phyloP scores from a whole-genome alignment of 352 stramenopile genomes.

The Phytophthora boehmeriae region DNA sequence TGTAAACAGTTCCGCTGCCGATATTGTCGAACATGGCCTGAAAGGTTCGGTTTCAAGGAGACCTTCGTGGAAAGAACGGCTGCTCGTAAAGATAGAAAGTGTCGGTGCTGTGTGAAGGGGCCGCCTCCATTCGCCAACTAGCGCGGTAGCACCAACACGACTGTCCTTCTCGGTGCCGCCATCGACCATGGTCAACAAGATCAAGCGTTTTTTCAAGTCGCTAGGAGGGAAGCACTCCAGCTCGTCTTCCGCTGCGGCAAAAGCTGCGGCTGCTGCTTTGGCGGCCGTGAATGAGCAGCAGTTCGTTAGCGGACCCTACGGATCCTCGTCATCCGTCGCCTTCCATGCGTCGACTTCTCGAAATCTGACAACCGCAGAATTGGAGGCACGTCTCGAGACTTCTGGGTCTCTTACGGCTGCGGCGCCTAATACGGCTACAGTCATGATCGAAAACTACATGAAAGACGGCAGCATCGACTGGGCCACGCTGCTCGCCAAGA shows the following conservation, averaged over 20 bases:
- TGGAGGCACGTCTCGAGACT: constrained; percentile 37
- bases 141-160: constrained; percentile 2
- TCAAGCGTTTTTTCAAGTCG: constrained; percentile 56
- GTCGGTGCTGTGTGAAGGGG: no score
- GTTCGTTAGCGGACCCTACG: constrained; percentile 42
- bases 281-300: constrained; percentile 11
- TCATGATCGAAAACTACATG: constrained; percentile 14
- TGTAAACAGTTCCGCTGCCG: no score
- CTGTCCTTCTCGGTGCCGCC: not conserved
- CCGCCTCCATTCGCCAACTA: constrained; percentile 27
- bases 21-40: no score
- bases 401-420: constrained; percentile 31
- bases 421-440: constrained; percentile 4
- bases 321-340: constrained; percentile 38
- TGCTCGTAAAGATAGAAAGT: no score
- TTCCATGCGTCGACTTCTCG: constrained; percentile 39
- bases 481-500: constrained; percentile 36
- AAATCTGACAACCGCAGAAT: constrained; percentile 30
- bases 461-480: constrained; percentile 39
- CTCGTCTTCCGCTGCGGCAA: constrained; percentile 11
- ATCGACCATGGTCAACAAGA: constrained; percentile 52
- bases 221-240: constrained; percentile 46
- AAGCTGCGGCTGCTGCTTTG: constrained; percentile 8
- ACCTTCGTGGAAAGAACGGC: no score
- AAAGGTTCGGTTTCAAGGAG: no score